These are phyloP conservation scores for Trifolium subterraneum DNA, from an alignment of 306 rosid genomes.

Conservation along the genomic window DNA sequence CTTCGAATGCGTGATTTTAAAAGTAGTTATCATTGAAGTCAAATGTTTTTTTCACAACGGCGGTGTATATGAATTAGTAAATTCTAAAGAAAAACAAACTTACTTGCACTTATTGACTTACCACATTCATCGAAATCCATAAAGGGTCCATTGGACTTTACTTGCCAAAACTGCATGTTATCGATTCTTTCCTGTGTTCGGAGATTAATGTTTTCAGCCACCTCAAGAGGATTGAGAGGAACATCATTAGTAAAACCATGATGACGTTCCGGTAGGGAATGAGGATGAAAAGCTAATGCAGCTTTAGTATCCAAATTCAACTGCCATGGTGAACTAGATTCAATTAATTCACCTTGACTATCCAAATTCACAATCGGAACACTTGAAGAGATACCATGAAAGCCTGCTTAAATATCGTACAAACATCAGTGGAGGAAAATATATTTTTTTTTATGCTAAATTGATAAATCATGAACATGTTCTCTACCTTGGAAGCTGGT, in stretches of 20 bases:
- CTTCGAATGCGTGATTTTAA: no score
- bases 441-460: background rate
- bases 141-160: conserved; percentile 44
- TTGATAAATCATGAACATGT: conserved; percentile 28
- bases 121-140: conserved; percentile 61
- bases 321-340: no score
- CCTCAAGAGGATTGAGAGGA: conserved; percentile 34
- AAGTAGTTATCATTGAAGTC: no score
- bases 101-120: conserved; percentile 33
- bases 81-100: no score
- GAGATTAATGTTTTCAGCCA: background rate
- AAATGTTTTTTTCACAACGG: no score
- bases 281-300: conserved; percentile 53
- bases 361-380: no score
- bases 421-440: no score
- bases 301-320: conserved; percentile 30
- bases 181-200: no score
- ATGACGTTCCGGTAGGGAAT: conserved; percentile 57
- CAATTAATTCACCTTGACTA: no score
- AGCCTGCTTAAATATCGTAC: no score
- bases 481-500: conserved; percentile 43
- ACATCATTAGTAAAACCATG: conserved; percentile 43
- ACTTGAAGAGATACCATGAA: no score
- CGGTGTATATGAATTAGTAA: no score
- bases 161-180: conserved; percentile 34